phyloP scores from a whole-genome alignment of 2,329 filamentous ascomycete species.

The Pestalotiopsis sp. region DNA sequence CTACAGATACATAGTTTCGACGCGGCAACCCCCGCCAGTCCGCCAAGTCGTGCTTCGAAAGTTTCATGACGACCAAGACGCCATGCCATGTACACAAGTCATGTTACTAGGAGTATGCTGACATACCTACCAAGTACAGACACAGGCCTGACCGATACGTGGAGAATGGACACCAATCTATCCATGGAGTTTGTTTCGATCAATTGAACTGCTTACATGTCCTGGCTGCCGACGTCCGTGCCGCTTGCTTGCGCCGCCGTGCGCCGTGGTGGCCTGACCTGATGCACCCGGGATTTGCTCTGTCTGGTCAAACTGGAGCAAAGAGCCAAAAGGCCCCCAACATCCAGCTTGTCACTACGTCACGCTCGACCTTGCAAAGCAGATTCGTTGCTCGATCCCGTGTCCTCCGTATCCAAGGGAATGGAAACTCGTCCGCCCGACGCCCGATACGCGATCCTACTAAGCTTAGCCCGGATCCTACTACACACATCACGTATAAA shows the following conservation, averaged over 20 bases:
- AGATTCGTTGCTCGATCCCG: not conserved
- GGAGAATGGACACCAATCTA: not conserved
- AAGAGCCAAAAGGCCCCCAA: not conserved
- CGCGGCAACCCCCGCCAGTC: no score
- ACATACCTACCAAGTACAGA: not conserved
- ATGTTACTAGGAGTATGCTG: not conserved
- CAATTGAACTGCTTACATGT: not conserved
- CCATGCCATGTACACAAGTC: not conserved
- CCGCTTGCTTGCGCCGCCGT: not conserved
- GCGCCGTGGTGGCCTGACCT: not conserved
- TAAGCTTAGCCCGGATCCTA: constrained; percentile 2
- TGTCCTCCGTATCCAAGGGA: constrained; percentile 5
- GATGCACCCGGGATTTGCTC: not conserved
- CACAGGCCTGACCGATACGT: not conserved
- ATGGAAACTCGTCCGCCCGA: constrained; percentile 2
- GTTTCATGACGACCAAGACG: not conserved
- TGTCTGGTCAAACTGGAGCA: not conserved
- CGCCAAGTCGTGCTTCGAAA: no score
- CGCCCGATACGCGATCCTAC: constrained; percentile 10
- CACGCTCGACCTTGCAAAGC: not conserved
- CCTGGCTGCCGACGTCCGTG: not conserved
- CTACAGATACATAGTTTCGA: no score
- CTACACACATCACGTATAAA: not conserved
- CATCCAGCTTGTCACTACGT: not conserved
- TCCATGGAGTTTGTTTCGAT: not conserved